phyloP scores from a whole-genome alignment of 257 asterid genomes.

The Solanum gandarillasii region DNA sequence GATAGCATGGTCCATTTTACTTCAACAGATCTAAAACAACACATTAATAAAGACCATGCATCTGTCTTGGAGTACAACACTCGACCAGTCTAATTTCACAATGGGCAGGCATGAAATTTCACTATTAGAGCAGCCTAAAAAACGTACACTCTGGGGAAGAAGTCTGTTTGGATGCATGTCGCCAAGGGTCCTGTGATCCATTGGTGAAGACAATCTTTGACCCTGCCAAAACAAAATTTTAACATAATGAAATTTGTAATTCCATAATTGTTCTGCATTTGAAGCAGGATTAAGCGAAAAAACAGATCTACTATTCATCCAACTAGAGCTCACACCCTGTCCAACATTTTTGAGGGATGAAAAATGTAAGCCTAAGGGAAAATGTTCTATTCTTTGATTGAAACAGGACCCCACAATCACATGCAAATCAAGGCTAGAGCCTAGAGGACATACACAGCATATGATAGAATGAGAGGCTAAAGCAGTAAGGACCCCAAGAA shows the following conservation, averaged over 20 bases:
- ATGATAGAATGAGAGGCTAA: not conserved
- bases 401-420: not conserved
- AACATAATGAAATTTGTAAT: not conserved
- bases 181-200: conserved; percentile 99
- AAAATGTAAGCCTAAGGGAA: not conserved
- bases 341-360: not conserved
- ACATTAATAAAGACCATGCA: not conserved
- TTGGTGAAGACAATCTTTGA: conserved; percentile 81
- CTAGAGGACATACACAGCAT: not conserved
- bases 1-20: not conserved
- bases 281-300: not conserved
- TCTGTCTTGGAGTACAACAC: not conserved
- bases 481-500: not conserved
- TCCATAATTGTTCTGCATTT: not conserved
- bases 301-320: not conserved
- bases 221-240: conserved; percentile 34
- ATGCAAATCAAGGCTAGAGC: not conserved
- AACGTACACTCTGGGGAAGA: conserved; percentile 72
- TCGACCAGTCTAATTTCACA: not conserved
- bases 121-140: not conserved
- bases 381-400: not conserved
- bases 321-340: not conserved
- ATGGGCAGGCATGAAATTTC: not conserved
- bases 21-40: not conserved
- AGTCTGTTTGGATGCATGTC: conserved; percentile 86